Evolutionary conservation across 306 rosid species (phyloP), one percentile per base, ranked within the genome.

Genomic region (Mucuna pruriens): DNA sequence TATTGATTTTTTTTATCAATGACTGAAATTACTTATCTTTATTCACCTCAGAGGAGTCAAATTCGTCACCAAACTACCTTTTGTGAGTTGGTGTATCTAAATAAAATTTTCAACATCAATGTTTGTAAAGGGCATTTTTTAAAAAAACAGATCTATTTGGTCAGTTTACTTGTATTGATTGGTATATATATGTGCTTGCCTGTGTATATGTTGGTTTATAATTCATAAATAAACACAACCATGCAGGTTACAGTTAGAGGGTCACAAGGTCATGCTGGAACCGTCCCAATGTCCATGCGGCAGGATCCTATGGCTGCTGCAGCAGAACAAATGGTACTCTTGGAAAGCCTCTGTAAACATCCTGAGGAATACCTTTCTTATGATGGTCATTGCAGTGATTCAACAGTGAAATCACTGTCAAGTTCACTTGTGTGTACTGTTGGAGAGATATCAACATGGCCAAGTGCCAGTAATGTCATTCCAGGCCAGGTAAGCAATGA

Each of bases 401-500:
- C 85, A 62, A 70, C 92, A 16, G 61, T 88, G 77, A 85, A 88
- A 82, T 88, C 96, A 42, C 98, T 95, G 83, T 90, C 97, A 54
- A 87, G 84, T 81, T 93, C 99, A 4, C 98, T 95, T 80, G 98
- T 95, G 16, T 95, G 99, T 81, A 91, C 99, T 5, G 98, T 93
- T 63, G 99, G 99, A 72, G 99, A 93, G 87, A 93, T 95, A 87
- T 90, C 98, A 46, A 90, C 98, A 45, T 95, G 99, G 99, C 99
- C 99, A 16, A 95, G 98, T 87, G 97, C 99, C 83, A 95, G 98
- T 72, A 95, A 95, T 84, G 99, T 95, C 80, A 93, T 95, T 86
- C 97, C 98, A 51, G 98, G 99, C 87, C 93, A 95, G 99, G 98
- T 87, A 95, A 89, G 95, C 71, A 52, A 76, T 82, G 82, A 80